Base-by-base conservation (phyloP, 345 rosid species). In the Hibiscus syriacus region DNA sequence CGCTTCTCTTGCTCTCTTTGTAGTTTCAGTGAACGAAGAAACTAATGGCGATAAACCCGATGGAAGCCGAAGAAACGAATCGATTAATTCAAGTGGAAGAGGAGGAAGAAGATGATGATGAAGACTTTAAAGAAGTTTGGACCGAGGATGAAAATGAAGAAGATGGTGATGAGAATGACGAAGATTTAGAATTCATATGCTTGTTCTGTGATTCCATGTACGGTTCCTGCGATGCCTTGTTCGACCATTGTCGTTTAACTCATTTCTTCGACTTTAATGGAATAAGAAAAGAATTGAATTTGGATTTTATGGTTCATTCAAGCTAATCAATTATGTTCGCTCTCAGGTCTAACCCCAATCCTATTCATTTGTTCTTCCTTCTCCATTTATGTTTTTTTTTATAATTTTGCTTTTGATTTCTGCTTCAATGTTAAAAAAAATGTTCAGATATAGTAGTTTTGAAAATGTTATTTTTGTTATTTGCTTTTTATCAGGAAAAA, bases 281-380 rank as follows among this genome's bases (percentile, higher is more conserved):
- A n/a, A n/a, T n/a, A 38, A 79, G 76, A 78, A 83, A 79, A 38
- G 78, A 73, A 2, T 27, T 87, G 74, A 67, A 76, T 25, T 82
- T 93, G 86, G 85, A 88, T 88, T 90, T 72, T 93, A 93, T 55
- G 73, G 80, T 59, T 84, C 84, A 0, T 81, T 93, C 63, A 93
- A 87, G 87, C 92, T 93, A 77, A 81, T 93, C 78, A 93, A 90
- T n/a, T n/a, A n/a, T n/a, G n/a, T n/a, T n/a, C n/a, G n/a, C n/a
- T n/a, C n/a, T n/a, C n/a, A n/a, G n/a, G 98, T 92, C 74, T 19
- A 27, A 12, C 17, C 22, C 20, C 36, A 56, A 56, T 77, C 34
- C 5, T n/a, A 8, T 10, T 66, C 32, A 26, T 22, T 62, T 39
- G 1, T 20, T 41, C 65, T 32, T 10, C n/a, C 38, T 32, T 26